These are phyloP conservation scores for Peronospora destructor DNA, from an alignment of 352 stramenopile species.

Conservation along the genomic window DNA sequence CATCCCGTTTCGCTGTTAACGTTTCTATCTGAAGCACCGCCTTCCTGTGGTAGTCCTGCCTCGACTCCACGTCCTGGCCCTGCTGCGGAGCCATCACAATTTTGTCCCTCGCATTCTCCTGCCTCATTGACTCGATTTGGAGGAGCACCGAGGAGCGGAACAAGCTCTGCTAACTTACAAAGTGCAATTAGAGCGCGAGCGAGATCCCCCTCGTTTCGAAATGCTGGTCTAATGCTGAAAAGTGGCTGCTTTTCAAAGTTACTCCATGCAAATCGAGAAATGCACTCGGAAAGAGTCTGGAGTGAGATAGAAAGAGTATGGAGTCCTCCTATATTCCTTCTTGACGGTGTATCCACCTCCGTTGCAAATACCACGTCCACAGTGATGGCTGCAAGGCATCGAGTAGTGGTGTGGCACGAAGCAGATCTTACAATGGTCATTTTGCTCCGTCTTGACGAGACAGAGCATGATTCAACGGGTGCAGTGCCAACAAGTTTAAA, in stretches of 20 bases:
- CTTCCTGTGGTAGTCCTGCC: conserved; percentile 7
- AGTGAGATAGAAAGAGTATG: conserved; percentile 34
- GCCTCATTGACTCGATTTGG: conserved; percentile 9
- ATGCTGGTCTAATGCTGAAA: conserved; percentile 42
- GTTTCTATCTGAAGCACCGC: conserved; percentile 26
- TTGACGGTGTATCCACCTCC: neutral
- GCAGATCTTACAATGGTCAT: conserved; percentile 44
- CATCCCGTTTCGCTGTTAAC: conserved; percentile 32
- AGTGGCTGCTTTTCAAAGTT: conserved; percentile 45
- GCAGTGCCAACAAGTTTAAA: conserved; percentile 4
- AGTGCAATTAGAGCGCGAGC: conserved; percentile 28
- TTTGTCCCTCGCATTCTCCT: conserved; percentile 18
- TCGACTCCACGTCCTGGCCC: conserved; percentile 9
- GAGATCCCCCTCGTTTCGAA: conserved; percentile 42
- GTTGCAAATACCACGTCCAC: neutral
- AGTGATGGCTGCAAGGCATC: conserved; percentile 7
- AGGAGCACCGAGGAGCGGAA: conserved; percentile 5
- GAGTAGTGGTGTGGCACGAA: conserved; percentile 47
- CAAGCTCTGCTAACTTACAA: conserved; percentile 5
- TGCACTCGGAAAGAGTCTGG: conserved; percentile 2
- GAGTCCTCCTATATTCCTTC: conserved; percentile 36
- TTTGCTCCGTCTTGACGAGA: conserved; percentile 19
- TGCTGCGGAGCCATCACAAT: conserved; percentile 9
- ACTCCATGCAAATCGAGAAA: conserved; percentile 11
- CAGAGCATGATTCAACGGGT: neutral